Evolutionary conservation across 345 rosid species (phyloP).

Genomic region (Turnera subulata): DNA sequence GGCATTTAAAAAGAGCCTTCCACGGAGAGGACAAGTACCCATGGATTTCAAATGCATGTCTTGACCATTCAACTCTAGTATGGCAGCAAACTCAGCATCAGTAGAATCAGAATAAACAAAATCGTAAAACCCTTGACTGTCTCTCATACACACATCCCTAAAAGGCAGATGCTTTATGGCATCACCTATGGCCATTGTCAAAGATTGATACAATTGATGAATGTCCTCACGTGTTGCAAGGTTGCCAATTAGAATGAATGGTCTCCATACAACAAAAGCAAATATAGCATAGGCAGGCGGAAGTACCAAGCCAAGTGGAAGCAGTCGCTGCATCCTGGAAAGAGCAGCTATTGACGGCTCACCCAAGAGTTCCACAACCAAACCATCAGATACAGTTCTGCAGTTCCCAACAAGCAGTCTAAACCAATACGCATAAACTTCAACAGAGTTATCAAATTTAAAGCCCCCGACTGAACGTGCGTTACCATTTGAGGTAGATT

Average conservation of each 20-base stretch:
- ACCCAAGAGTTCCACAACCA: conserved; percentile 83
- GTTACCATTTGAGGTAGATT: conserved; percentile 80
- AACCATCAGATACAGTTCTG: conserved; percentile 81
- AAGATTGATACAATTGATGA: conserved; percentile 67
- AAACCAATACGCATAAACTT: conserved; percentile 86
- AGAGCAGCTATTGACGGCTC: conserved; percentile 82
- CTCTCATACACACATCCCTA: conserved; percentile 89
- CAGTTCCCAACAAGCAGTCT: conserved; percentile 87
- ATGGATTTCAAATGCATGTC: conserved; percentile 63
- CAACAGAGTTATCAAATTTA: conserved; percentile 64
- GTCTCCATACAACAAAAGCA: conserved; percentile 79
- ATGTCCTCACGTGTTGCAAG: conserved; percentile 70
- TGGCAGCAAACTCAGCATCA: conserved; percentile 83
- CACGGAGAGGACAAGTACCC: conserved; percentile 89
- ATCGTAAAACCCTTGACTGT: conserved; percentile 74
- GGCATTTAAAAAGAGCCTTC: conserved; percentile 82
- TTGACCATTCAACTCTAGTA: conserved; percentile 61
- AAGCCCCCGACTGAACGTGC: conserved; percentile 54
- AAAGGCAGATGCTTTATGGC: conserved; percentile 81
- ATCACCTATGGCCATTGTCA: conserved; percentile 69
- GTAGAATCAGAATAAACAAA: conserved; percentile 72
- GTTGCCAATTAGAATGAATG: conserved; percentile 49
- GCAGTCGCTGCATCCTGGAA: conserved; percentile 90
- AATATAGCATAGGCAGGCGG: conserved; percentile 88
- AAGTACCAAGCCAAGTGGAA: conserved; percentile 79